Conservation (phyloP, 73 alveolate genomes). For the Paraurostyla sp. region DNA sequence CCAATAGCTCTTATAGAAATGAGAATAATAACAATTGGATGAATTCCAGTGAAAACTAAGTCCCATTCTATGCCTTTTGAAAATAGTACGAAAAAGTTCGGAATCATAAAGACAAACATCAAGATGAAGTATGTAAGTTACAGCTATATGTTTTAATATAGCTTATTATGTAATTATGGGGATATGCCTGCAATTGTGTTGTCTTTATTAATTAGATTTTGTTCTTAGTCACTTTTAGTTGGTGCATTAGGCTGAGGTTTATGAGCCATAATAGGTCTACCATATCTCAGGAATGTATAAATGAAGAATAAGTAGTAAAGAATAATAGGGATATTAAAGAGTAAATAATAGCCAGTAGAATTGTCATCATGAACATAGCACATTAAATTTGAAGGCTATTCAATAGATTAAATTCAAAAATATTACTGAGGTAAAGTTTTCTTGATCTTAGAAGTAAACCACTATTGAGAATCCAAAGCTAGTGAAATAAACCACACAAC, state of each 20-base stretch:
- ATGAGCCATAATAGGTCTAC: constrained; percentile 4
- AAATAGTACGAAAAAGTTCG: constrained; percentile 25
- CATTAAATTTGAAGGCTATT: constrained; percentile 40
- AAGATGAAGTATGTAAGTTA: constrained; percentile 19
- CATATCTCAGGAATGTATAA: neutral
- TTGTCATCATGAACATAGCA: constrained; percentile 47
- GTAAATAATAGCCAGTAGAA: constrained; percentile 43
- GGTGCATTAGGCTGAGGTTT: neutral
- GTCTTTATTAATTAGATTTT: neutral
- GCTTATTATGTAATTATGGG: constrained; percentile 13
- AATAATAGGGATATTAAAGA: constrained; percentile 43
- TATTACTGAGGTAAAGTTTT: constrained; percentile 45
- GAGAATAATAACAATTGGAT: constrained; percentile 29
- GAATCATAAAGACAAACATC: constrained; percentile 22
- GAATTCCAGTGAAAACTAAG: constrained; percentile 33
- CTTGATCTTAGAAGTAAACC: constrained; percentile 33
- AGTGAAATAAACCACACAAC: constrained; percentile 26
- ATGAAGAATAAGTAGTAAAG: constrained; percentile 13
- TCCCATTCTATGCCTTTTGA: constrained; percentile 14
- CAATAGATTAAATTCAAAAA: neutral
- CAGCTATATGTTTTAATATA: neutral
- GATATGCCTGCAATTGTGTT: neutral
- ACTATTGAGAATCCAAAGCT: constrained; percentile 44
- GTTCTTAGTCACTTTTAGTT: neutral
- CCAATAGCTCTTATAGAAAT: constrained; percentile 15